These are phyloP conservation scores for Staphylotrichum tortipilum DNA, from an alignment of 495 filamentous ascomycete genomes.

Conservation along the genomic window DNA sequence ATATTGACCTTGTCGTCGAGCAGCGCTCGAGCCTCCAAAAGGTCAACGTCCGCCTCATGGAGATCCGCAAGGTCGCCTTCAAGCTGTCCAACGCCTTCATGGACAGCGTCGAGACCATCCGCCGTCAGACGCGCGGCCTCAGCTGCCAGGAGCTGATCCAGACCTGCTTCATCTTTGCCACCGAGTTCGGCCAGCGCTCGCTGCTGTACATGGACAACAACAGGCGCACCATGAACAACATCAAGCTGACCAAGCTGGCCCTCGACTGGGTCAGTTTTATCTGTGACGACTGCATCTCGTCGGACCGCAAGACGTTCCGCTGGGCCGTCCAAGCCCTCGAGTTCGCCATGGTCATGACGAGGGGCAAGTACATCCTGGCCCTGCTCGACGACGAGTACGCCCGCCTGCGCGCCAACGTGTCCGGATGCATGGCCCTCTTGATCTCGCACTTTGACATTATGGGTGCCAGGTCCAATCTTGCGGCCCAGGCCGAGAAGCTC, in stretches of 20 bases:
- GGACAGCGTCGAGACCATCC: constrained; percentile 92
- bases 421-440: constrained; percentile 93
- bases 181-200: constrained; percentile 93
- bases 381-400: constrained; percentile 82
- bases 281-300: constrained; percentile 89
- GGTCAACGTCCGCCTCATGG: constrained; percentile 83
- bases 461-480: constrained; percentile 85
- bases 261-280: constrained; percentile 97
- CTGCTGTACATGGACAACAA: constrained; percentile 90
- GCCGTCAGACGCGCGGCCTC: constrained; percentile 70
- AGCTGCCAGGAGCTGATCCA: constrained; percentile 95
- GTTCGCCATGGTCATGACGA: constrained; percentile 94
- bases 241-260: constrained; percentile 83
- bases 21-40: constrained; percentile 86
- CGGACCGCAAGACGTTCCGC: constrained; percentile 91
- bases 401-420: constrained; percentile 73
- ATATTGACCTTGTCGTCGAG: constrained; percentile 80
- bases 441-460: constrained; percentile 99
- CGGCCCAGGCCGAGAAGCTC: constrained; percentile 72
- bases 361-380: constrained; percentile 79
- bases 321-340: constrained; percentile 94
- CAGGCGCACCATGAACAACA: constrained; percentile 87
- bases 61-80: constrained; percentile 93
- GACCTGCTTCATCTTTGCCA: constrained; percentile 97
- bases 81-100: constrained; percentile 98